Evolutionary conservation across 176 grass and related monocot species (phyloP).

Genomic region (Puya raimondii): DNA sequence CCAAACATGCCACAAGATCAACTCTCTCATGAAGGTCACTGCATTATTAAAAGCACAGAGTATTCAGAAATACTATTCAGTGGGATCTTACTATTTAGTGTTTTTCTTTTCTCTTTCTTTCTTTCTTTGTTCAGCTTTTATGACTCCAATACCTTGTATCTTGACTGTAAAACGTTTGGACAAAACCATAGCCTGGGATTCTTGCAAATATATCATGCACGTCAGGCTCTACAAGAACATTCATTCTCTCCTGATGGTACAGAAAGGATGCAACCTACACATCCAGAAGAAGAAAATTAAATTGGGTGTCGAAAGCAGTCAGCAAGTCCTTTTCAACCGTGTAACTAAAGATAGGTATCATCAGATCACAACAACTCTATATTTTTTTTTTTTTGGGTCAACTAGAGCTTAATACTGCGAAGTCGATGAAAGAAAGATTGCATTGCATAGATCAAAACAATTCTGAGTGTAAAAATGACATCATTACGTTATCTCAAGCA

Average conservation of each 20-base stretch:
- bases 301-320: not conserved
- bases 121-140: not conserved
- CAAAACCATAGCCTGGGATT: slow-evolving; percentile 98
- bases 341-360: too few relatives aligned
- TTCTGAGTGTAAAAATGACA: not conserved
- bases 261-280: slow-evolving; percentile 77
- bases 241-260: slow-evolving; percentile 95
- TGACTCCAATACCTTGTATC: slow-evolving; percentile 61
- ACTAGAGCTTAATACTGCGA: too few relatives aligned
- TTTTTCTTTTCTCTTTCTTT: not conserved
- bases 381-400: too few relatives aligned
- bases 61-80: slow-evolving; percentile 11
- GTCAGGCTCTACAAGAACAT: slow-evolving; percentile 99
- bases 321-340: too few relatives aligned
- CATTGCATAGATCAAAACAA: not conserved
- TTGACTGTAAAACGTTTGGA: slow-evolving; percentile 97
- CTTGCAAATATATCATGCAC: slow-evolving; percentile 99
- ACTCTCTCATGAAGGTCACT: slow-evolving; percentile 97
- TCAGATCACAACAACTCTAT: too few relatives aligned
- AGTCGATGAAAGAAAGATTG: too few relatives aligned
- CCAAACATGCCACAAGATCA: slow-evolving; percentile 98
- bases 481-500: not conserved
- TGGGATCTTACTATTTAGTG: too few relatives aligned
- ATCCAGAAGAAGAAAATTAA: not conserved
- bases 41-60: slow-evolving; percentile 20